Conservation (phyloP, 345 rosid genomes). For the Gossypium mustelinum region DNA sequence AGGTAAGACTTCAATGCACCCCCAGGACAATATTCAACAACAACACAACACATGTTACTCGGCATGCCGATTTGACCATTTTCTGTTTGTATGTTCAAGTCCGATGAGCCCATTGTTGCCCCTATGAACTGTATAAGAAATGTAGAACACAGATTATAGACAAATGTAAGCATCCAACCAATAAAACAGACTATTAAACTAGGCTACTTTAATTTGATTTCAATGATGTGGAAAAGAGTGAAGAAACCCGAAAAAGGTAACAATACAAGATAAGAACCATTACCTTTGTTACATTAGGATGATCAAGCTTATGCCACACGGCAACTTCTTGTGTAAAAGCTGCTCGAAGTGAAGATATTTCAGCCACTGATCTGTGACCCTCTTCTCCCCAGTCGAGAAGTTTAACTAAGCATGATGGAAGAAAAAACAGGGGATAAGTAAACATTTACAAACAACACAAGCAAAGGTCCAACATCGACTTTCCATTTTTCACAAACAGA, state of each 20-base stretch:
- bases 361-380: constrained; percentile 84
- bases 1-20: constrained; percentile 87
- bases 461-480: constrained; percentile 5
- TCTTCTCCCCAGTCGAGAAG: constrained; percentile 99
- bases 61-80: constrained; percentile 87
- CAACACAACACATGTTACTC: constrained; percentile 79
- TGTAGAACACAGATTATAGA: constrained; percentile 2
- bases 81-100: constrained; percentile 70
- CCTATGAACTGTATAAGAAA: constrained; percentile 70
- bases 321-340: constrained; percentile 97
- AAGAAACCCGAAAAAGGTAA: not conserved
- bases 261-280: constrained; percentile 11
- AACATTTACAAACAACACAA: not conserved
- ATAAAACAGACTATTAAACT: not conserved
- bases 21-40: constrained; percentile 94
- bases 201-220: not conserved
- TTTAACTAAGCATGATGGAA: constrained; percentile 54
- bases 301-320: constrained; percentile 98
- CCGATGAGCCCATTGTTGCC: constrained; percentile 88
- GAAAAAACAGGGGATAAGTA: not conserved
- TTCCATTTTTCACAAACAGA: not conserved
- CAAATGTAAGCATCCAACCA: not conserved
- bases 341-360: constrained; percentile 85
- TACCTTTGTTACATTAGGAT: constrained; percentile 95
- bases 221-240: not conserved